A percentile compares a stretch with the other conserved stretches of the same genome.
Evolutionary conservation across 2,329 filamentous ascomycete genomes (phyloP).

Genomic region (Salinomyces thailandicus): DNA sequence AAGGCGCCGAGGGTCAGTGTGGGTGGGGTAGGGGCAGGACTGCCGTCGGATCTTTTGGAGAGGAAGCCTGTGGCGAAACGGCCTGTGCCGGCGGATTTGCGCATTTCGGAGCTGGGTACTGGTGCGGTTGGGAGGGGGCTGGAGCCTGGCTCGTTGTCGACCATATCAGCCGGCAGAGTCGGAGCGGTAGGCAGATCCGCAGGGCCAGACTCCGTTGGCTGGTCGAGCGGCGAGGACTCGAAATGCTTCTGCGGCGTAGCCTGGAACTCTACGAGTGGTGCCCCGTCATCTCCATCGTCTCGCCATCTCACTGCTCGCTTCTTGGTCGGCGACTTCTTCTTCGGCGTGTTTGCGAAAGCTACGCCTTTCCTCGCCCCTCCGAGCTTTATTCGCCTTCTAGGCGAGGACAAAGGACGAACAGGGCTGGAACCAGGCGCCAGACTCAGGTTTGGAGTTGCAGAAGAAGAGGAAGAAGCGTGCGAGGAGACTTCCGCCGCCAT

Average conservation of each 20-base stretch:
- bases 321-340: constrained; percentile 54
- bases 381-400: constrained; percentile 60
- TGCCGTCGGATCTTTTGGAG: constrained; percentile 58
- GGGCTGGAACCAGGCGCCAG: too few species aligned
- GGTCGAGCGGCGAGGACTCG: too few species aligned
- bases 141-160: constrained; percentile 24
- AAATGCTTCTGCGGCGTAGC: constrained; percentile 75
- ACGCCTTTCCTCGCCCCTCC: constrained; percentile 57
- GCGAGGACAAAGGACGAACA: constrained; percentile 60
- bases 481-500: constrained; percentile 13
- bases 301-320: constrained; percentile 84
- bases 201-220: too few species aligned
- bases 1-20: constrained; percentile 49
- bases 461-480: constrained; percentile 8
- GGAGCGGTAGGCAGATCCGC: too few species aligned
- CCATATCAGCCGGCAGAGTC: too few species aligned
- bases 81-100: constrained; percentile 38
- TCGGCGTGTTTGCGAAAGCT: constrained; percentile 30
- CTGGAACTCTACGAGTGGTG: constrained; percentile 71
- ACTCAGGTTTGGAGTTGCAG: too few species aligned
- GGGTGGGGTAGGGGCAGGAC: constrained; percentile 36
- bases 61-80: constrained; percentile 86
- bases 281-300: constrained; percentile 78
- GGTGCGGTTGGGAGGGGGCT: constrained; percentile 49
- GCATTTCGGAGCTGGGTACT: constrained; percentile 48